These are phyloP conservation scores for Yamadazyma aaseri DNA, from an alignment of 1,139 yeast genomes.

Conservation along the genomic window DNA sequence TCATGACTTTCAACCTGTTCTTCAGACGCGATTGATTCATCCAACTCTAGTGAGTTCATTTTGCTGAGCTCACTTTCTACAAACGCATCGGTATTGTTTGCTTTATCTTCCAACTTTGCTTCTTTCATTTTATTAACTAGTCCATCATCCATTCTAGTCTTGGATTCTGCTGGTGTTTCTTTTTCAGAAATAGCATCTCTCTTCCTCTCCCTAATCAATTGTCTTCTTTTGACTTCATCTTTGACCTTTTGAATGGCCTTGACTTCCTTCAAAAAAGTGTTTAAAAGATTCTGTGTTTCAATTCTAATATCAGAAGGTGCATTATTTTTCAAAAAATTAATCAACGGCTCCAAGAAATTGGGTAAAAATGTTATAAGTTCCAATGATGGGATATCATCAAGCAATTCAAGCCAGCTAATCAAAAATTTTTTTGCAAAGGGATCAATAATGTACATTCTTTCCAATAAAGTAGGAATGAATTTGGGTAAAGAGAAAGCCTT, in stretches of 20 bases:
- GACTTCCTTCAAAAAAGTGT: conserved; percentile 76
- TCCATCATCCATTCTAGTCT: conserved; percentile 10
- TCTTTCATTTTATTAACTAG: background rate
- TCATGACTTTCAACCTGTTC: too few relatives aligned
- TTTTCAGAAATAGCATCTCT: conserved; percentile 2
- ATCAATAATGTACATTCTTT: conserved; percentile 87
- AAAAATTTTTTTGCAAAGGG: conserved; percentile 91
- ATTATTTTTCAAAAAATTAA: conserved; percentile 73
- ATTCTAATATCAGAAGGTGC: conserved; percentile 86
- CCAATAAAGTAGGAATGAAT: conserved; percentile 86
- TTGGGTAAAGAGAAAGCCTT: conserved; percentile 83
- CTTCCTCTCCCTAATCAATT: conserved; percentile 20
- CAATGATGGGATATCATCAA: conserved; percentile 90
- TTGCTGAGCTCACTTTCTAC: background rate
- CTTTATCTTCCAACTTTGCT: background rate
- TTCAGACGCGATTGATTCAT: background rate
- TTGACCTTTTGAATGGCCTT: conserved; percentile 71
- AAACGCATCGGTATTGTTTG: background rate
- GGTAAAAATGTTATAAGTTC: conserved; percentile 88
- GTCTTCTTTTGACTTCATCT: conserved; percentile 40
- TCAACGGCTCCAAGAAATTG: conserved; percentile 81
- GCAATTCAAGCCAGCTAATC: conserved; percentile 87
- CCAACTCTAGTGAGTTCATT: background rate
- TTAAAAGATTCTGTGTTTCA: conserved; percentile 77
- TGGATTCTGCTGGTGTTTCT: background rate